Conservation (phyloP, 225 moss, liverwort and hornwort species). For the Pleurozium schreberi region DNA sequence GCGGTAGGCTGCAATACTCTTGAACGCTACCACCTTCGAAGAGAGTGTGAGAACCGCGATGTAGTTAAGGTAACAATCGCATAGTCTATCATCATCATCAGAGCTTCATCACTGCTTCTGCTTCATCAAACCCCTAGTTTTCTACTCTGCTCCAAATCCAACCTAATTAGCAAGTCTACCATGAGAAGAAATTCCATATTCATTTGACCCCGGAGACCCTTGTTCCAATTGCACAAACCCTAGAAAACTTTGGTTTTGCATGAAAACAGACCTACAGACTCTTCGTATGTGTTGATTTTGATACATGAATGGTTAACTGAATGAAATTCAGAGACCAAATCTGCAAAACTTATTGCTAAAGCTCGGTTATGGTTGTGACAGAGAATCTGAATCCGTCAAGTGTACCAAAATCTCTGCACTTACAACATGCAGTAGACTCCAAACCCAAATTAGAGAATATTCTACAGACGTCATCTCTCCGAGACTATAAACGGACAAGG, state of each 20-base stretch:
- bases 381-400: not conserved
- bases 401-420: not conserved
- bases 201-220: not conserved
- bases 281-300: not conserved
- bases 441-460: not conserved
- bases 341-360: not conserved
- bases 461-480: not conserved
- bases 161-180: not conserved
- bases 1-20: constrained; percentile 93
- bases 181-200: not conserved
- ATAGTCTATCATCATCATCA: not conserved
- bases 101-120: not conserved
- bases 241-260: not conserved
- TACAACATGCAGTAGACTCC: not conserved
- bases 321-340: not conserved
- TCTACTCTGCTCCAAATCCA: not conserved
- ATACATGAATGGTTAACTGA: not conserved
- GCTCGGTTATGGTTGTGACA: not conserved
- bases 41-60: constrained; percentile 36
- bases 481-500: not conserved
- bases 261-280: not conserved
- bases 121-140: not conserved
- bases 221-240: not conserved
- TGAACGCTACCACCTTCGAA: constrained; percentile 78
- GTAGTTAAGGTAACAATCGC: constrained; percentile 13